Evolutionary conservation across 2,329 filamentous ascomycete species (phyloP).

Genomic region (Lachnellula subtilissima): DNA sequence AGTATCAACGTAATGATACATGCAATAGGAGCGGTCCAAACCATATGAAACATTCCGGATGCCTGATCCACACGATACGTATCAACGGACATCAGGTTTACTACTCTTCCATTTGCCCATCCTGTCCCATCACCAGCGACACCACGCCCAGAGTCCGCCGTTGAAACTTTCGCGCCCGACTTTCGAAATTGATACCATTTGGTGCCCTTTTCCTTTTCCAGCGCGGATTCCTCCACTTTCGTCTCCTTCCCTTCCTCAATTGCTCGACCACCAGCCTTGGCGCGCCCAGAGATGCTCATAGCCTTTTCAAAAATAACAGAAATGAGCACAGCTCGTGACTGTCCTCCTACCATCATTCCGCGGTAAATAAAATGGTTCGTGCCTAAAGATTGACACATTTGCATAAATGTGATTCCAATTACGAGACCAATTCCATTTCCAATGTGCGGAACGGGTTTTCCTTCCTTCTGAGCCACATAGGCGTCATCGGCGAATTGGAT

Average conservation of each 20-base stretch:
- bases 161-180: conserved; percentile 37
- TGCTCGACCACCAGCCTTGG: conserved; percentile 72
- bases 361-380: conserved; percentile 91
- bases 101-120: conserved; percentile 88
- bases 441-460: conserved; percentile 58
- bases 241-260: conserved; percentile 34
- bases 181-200: conserved; percentile 32
- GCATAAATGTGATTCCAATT: conserved; percentile 80
- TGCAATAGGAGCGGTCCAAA: conserved; percentile 80
- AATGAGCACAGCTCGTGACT: conserved; percentile 76
- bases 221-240: conserved; percentile 41
- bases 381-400: conserved; percentile 72
- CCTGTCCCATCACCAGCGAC: conserved; percentile 68
- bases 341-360: conserved; percentile 86
- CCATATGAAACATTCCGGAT: conserved; percentile 81
- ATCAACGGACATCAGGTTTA: conserved; percentile 93
- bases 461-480: conserved; percentile 56
- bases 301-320: conserved; percentile 87
- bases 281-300: conserved; percentile 81
- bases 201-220: conserved; percentile 37
- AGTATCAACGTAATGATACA: conserved; percentile 75
- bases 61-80: conserved; percentile 90
- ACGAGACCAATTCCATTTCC: conserved; percentile 76
- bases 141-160: conserved; percentile 37
- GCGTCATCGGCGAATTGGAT: conserved; percentile 81